These are phyloP conservation scores for Cadophora malorum DNA, from an alignment of 2,329 filamentous ascomycete genomes.

Conservation along the genomic window DNA sequence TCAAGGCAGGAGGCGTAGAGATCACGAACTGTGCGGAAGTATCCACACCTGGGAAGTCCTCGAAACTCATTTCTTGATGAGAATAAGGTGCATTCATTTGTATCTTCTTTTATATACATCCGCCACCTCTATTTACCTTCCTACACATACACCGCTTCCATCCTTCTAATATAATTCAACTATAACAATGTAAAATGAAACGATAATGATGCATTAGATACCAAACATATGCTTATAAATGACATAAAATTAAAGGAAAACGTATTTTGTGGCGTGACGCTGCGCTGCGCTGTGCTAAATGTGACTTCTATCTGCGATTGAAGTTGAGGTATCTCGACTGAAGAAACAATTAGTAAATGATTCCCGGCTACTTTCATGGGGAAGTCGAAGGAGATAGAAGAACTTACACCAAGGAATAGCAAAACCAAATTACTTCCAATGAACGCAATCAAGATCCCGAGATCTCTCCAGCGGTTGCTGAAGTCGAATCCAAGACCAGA, in stretches of 20 bases:
- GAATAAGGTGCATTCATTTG: not conserved
- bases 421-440: conserved; percentile 77
- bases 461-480: conserved; percentile 76
- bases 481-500: conserved; percentile 69
- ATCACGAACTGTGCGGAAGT: too few relatives aligned
- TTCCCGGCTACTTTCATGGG: not conserved
- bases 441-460: conserved; percentile 80
- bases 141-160: not conserved
- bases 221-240: not conserved
- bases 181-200: not conserved
- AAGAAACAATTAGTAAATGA: conserved; percentile 23
- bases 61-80: not conserved
- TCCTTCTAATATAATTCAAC: not conserved
- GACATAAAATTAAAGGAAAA: not conserved
- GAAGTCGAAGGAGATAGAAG: not conserved
- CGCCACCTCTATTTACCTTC: not conserved
- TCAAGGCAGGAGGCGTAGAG: too few relatives aligned
- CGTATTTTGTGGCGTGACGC: not conserved
- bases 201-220: not conserved
- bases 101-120: not conserved
- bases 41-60: not conserved
- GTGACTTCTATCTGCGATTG: conserved; percentile 48
- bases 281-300: conserved; percentile 1
- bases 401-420: conserved; percentile 56
- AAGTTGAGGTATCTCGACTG: conserved; percentile 52